Conservation (phyloP, 257 asterid genomes). For the Paulownia fortunei region DNA sequence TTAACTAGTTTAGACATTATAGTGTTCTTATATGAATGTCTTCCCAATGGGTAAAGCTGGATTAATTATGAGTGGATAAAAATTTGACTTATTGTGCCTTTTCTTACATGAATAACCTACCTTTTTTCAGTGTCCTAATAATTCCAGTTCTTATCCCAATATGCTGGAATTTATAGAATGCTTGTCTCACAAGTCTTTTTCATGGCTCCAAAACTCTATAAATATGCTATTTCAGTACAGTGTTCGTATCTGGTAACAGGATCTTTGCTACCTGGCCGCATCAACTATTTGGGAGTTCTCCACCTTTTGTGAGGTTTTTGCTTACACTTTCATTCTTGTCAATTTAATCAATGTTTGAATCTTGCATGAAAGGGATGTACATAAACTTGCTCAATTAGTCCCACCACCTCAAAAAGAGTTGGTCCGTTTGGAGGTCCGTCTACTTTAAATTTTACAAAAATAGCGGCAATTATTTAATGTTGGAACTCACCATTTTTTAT, state of each 20-base stretch:
- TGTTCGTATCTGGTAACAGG: neutral
- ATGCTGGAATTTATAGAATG: slow-evolving; percentile 32
- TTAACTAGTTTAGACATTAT: slow-evolving; percentile 24
- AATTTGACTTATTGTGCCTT: slow-evolving; percentile 32
- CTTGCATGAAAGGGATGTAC: too few species aligned
- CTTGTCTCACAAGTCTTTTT: slow-evolving; percentile 31
- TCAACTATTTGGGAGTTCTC: neutral
- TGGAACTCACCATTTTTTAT: neutral
- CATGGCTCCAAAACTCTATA: slow-evolving; percentile 20
- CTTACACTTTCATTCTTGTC: neutral
- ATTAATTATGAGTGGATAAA: slow-evolving; percentile 17
- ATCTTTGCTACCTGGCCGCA: neutral
- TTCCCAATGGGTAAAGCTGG: slow-evolving; percentile 28
- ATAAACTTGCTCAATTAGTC: neutral
- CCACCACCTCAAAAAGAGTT: too few species aligned
- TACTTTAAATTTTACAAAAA: too few species aligned
- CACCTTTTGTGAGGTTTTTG: slow-evolving; percentile 9
- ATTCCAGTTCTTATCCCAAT: slow-evolving; percentile 40
- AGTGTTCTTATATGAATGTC: slow-evolving; percentile 31
- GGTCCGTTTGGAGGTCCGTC: too few species aligned
- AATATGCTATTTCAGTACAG: slow-evolving; percentile 16
- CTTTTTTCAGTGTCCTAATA: slow-evolving; percentile 21
- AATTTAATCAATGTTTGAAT: neutral
- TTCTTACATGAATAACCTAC: slow-evolving; percentile 23
- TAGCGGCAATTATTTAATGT: neutral